phyloP scores from a whole-genome alignment of 2,329 filamentous ascomycete genomes.

The Lojkania enalia region DNA sequence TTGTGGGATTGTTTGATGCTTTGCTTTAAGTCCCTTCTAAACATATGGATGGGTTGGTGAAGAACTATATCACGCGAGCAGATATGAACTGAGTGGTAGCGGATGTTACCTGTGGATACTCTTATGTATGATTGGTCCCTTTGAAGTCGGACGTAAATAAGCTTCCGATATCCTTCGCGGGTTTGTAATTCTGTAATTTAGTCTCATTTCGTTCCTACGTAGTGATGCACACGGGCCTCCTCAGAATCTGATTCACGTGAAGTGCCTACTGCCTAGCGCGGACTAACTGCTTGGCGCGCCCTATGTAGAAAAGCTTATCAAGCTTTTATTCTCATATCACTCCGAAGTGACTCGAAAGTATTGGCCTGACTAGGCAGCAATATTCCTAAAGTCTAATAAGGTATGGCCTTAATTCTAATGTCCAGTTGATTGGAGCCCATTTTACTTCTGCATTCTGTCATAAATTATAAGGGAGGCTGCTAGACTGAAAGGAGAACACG shows the following conservation, averaged over 20 bases:
- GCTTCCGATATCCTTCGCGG: not conserved
- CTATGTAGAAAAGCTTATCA: not conserved
- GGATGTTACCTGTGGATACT: no score
- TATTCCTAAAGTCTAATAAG: not conserved
- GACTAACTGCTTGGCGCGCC: not conserved
- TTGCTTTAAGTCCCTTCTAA: constrained; percentile 7
- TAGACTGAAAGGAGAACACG: no score
- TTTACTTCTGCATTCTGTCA: no score
- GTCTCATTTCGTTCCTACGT: not conserved
- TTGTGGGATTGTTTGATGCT: constrained; percentile 26
- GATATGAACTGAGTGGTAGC: no score
- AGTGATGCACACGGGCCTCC: not conserved
- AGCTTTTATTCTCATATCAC: no score
- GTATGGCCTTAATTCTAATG: no score
- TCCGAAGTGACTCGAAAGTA: no score
- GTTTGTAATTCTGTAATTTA: not conserved
- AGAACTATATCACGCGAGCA: no score
- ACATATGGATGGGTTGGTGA: not conserved
- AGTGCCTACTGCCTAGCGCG: not conserved
- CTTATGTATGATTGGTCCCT: not conserved
- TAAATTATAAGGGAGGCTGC: no score
- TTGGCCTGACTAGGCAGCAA: not conserved
- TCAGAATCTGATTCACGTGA: not conserved
- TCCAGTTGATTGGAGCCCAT: no score
- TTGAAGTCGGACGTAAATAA: not conserved